These are phyloP conservation scores for Chlorella sorokiniana DNA, from an alignment of 139 green algal species.

Conservation along the genomic window DNA sequence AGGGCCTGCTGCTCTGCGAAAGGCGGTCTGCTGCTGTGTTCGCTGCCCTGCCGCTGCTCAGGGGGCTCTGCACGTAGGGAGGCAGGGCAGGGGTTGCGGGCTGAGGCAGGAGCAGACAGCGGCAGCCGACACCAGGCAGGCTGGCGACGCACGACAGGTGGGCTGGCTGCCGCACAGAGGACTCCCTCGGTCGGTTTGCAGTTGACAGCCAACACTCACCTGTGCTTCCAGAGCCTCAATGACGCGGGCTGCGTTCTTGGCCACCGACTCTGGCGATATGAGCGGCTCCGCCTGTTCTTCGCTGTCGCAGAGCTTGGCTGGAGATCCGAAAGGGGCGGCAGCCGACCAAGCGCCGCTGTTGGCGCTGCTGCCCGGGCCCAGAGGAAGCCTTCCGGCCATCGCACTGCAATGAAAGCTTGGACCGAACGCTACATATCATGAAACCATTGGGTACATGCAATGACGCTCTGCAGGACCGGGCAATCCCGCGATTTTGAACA, in stretches of 20 bases:
- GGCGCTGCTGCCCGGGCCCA: neutral
- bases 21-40: too few relatives aligned
- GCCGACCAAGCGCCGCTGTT: neutral
- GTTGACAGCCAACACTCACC: neutral
- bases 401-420: neutral
- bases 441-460: too few relatives aligned
- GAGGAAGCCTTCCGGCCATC: neutral
- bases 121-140: slow-evolving; percentile 18
- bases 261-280: neutral
- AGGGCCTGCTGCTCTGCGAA: neutral
- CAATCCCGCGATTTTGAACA: neutral
- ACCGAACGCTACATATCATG: neutral
- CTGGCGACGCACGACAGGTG: too few relatives aligned
- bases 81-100: neutral
- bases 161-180: too few relatives aligned
- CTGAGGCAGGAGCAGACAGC: neutral
- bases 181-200: too few relatives aligned
- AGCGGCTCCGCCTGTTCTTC: neutral
- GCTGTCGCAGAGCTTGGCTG: neutral
- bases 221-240: slow-evolving; percentile 26
- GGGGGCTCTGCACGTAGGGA: neutral
- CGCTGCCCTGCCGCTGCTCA: neutral
- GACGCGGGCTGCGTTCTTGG: neutral
- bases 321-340: neutral
- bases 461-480: too few relatives aligned